Conservation (phyloP, 2,329 filamentous ascomycete genomes). For the Hyphodiscus sp. region DNA sequence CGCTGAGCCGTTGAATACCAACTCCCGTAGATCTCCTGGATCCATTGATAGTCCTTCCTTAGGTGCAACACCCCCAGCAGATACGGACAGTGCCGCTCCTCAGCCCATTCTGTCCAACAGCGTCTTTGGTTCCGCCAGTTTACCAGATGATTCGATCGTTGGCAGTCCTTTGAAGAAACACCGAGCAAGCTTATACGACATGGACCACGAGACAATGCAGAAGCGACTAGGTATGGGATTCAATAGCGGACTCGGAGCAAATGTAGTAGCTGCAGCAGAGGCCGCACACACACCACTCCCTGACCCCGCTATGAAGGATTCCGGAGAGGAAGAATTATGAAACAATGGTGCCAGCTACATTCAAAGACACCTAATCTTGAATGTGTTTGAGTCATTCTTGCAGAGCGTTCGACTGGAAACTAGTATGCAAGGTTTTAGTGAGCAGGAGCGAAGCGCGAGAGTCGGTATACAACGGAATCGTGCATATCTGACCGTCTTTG, state of each 20-base stretch:
- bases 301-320: constrained; percentile 14
- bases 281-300: constrained; percentile 24
- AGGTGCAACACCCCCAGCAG: constrained; percentile 37
- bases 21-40: constrained; percentile 40
- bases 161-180: constrained; percentile 74
- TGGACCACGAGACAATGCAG: constrained; percentile 34
- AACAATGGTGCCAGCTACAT: background rate
- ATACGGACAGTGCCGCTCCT: constrained; percentile 30
- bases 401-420: constrained; percentile 9
- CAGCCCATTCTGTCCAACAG: constrained; percentile 27
- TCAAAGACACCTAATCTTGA: background rate
- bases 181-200: constrained; percentile 52
- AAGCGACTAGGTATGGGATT: constrained; percentile 23
- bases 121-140: constrained; percentile 36
- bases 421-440: background rate
- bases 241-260: constrained; percentile 11
- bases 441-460: background rate
- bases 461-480: background rate
- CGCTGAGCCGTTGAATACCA: constrained; percentile 53
- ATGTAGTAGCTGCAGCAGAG: constrained; percentile 26
- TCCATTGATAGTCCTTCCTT: constrained; percentile 37
- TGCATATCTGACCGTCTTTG: background rate
- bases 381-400: background rate
- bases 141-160: constrained; percentile 42
- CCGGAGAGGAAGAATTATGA: constrained; percentile 26